phyloP scores from a whole-genome alignment of 768 basidiomycete genomes.

The Coprinellus aureogranulatus region DNA sequence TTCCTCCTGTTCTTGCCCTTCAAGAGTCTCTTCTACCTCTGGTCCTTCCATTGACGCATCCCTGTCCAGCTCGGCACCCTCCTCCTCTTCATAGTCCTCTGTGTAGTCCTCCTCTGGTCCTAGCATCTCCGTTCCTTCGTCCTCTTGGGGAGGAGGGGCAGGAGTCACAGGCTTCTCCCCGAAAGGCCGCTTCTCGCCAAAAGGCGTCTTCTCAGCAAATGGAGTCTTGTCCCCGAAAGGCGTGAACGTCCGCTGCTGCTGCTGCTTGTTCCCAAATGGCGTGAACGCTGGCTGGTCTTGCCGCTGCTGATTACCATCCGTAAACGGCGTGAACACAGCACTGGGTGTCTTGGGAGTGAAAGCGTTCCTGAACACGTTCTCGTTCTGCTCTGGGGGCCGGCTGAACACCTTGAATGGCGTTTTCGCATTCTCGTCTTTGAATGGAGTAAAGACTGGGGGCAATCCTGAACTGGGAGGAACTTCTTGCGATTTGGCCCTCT shows the following conservation, averaged over 20 bases:
- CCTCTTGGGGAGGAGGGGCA: not conserved
- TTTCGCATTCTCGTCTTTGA: slow-evolving; percentile 42
- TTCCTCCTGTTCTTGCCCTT: slow-evolving; percentile 29
- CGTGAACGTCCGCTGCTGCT: slow-evolving; percentile 21
- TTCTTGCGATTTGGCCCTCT: slow-evolving; percentile 45
- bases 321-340: slow-evolving; percentile 41
- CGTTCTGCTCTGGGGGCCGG: slow-evolving; percentile 54
- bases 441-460: slow-evolving; percentile 33
- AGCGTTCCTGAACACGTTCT: slow-evolving; percentile 33
- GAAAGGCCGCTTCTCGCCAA: too few relatives aligned
- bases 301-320: slow-evolving; percentile 26
- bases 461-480: not conserved
- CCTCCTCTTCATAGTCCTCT: too few relatives aligned
- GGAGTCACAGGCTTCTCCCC: slow-evolving; percentile 20
- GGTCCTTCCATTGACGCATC: too few relatives aligned
- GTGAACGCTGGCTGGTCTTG: slow-evolving; percentile 31
- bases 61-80: too few relatives aligned
- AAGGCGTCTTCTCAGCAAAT: too few relatives aligned
- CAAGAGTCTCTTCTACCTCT: slow-evolving; percentile 25
- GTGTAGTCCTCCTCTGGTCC: slow-evolving; percentile 9
- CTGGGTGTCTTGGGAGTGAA: slow-evolving; percentile 48
- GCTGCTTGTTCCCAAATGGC: slow-evolving; percentile 29
- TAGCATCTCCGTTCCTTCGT: not conserved
- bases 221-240: slow-evolving; percentile 17
- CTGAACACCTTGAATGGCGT: slow-evolving; percentile 71